Conservation (phyloP, 2,329 filamentous ascomycete genomes). For the Phialophora chinensis region DNA sequence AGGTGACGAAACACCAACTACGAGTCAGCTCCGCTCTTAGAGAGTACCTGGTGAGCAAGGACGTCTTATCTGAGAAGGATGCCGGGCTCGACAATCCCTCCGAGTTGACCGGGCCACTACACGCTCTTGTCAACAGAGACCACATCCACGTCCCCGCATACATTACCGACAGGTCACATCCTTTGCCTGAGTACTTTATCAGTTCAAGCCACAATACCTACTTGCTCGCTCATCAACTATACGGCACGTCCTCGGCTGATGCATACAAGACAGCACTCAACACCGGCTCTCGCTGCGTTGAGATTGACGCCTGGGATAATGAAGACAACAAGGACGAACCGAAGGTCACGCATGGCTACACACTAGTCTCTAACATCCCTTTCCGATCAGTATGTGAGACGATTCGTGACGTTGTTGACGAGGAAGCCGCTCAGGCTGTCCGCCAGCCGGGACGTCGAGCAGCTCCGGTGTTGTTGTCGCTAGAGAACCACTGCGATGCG, state of each 20-base stretch:
- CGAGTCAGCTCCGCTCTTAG: constrained; percentile 33
- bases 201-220: constrained; percentile 41
- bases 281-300: constrained; percentile 37
- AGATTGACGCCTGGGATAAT: constrained; percentile 40
- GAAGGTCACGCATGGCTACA: constrained; percentile 40
- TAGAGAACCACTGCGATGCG: constrained; percentile 38
- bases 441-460: constrained; percentile 28
- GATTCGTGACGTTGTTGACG: constrained; percentile 38
- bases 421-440: constrained; percentile 27
- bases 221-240: constrained; percentile 37
- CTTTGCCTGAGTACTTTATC: constrained; percentile 39
- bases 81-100: constrained; percentile 30
- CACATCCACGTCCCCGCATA: constrained; percentile 35
- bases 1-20: constrained; percentile 35
- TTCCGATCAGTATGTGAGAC: constrained; percentile 39
- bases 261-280: constrained; percentile 35
- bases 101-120: constrained; percentile 25
- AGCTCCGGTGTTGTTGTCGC: constrained; percentile 36
- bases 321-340: constrained; percentile 37
- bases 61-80: constrained; percentile 32
- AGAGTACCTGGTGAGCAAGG: constrained; percentile 34
- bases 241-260: constrained; percentile 35
- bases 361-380: constrained; percentile 35
- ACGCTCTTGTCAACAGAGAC: constrained; percentile 32
- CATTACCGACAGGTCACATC: constrained; percentile 36